Evolutionary conservation across 176 grass and related monocot species (phyloP).

Genomic region (Oryza coarctata): DNA sequence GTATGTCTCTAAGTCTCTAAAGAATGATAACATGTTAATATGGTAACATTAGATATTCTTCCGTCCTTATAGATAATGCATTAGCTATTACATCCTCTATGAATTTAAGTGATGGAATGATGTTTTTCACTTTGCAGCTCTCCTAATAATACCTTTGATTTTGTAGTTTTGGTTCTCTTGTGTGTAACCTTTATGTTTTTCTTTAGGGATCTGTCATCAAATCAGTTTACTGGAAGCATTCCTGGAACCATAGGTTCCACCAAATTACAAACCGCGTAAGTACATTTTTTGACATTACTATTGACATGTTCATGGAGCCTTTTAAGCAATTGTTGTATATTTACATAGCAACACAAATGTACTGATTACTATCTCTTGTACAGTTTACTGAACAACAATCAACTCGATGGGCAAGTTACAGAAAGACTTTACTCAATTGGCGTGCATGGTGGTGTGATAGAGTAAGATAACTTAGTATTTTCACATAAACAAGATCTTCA

Average conservation of each 20-base stretch:
- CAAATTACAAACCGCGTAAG: conserved; percentile 82
- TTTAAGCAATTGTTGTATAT: background rate
- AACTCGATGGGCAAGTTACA: conserved; percentile 92
- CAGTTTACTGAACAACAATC: conserved; percentile 91
- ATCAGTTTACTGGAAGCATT: conserved; percentile 77
- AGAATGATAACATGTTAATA: background rate
- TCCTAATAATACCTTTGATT: background rate
- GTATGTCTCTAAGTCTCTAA: background rate
- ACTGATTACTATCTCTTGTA: conserved; percentile 10
- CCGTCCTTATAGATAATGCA: background rate
- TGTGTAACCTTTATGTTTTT: conserved; percentile 27
- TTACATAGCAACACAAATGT: conserved; percentile 5
- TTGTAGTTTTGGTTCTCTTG: background rate
- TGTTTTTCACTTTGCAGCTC: background rate
- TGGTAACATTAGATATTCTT: background rate
- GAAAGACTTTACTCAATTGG: conserved; percentile 96
- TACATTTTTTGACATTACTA: conserved; percentile 14
- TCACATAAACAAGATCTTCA: background rate
- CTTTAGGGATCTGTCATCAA: conserved; percentile 92
- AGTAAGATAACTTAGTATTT: conserved; percentile 57
- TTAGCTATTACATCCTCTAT: background rate
- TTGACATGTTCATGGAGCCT: background rate
- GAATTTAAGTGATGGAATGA: background rate
- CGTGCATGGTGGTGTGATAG: conserved; percentile 95
- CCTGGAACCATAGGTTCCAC: conserved; percentile 83